phyloP scores from a whole-genome alignment of 75 land plant species.

The Pinus tabuliformis region DNA sequence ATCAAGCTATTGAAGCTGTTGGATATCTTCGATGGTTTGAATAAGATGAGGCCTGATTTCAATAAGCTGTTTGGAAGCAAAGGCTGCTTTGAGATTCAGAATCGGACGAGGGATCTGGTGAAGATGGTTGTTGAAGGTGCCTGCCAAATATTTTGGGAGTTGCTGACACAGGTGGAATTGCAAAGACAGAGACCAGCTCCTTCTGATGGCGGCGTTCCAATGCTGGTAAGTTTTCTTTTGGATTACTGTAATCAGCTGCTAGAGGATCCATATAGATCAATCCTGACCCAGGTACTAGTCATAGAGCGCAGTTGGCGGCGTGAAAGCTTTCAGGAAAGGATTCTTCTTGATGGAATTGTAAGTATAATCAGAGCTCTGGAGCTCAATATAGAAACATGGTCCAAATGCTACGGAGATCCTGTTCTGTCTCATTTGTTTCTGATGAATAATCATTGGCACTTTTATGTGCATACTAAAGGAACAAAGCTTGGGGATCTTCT shows the following conservation, averaged over 20 bases:
- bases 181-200: constrained; percentile 55
- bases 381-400: constrained; percentile 49
- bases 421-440: constrained; percentile 45
- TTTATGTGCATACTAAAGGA: constrained; percentile 32
- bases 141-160: constrained; percentile 50
- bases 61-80: constrained; percentile 43
- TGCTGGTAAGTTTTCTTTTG: constrained; percentile 60
- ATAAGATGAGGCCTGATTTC: constrained; percentile 46
- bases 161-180: constrained; percentile 44
- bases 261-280: constrained; percentile 33
- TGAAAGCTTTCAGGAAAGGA: constrained; percentile 37
- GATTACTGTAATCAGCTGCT: constrained; percentile 58
- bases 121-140: constrained; percentile 44
- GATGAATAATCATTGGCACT: constrained; percentile 75
- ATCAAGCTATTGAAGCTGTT: constrained; percentile 56
- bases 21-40: constrained; percentile 44
- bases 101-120: constrained; percentile 42
- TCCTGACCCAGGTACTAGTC: constrained; percentile 53
- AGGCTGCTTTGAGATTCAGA: constrained; percentile 49
- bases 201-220: constrained; percentile 55
- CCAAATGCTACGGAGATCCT: constrained; percentile 37
- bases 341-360: constrained; percentile 33
- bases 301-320: constrained; percentile 62
- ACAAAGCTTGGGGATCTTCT: constrained; percentile 59
- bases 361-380: constrained; percentile 54